These are phyloP conservation scores for Phaseolus coccineus DNA, from an alignment of 331 rosid genomes.

Conservation along the genomic window DNA sequence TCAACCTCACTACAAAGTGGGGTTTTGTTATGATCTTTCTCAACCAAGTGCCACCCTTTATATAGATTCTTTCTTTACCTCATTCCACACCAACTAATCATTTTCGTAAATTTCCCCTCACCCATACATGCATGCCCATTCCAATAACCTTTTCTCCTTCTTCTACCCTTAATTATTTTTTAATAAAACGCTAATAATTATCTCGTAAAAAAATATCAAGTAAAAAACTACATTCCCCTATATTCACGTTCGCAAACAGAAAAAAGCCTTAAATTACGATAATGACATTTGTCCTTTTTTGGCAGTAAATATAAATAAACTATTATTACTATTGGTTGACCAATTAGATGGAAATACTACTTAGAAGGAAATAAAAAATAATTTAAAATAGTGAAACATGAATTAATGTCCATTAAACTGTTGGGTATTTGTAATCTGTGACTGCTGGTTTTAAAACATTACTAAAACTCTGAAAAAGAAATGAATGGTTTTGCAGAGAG, in stretches of 20 bases:
- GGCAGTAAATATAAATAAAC: neutral
- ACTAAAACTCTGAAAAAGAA: constrained; percentile 20
- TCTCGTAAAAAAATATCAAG: neutral
- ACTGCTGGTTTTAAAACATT: neutral
- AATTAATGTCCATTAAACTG: neutral
- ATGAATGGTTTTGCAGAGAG: constrained; percentile 26
- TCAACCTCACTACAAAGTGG: constrained; percentile 40
- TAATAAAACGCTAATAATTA: neutral
- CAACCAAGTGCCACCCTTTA: constrained; percentile 35
- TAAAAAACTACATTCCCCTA: neutral
- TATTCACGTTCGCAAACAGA: neutral
- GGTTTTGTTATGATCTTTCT: constrained; percentile 38
- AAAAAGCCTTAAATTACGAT: neutral
- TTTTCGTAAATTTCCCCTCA: constrained; percentile 35
- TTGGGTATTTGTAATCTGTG: neutral
- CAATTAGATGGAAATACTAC: too few species aligned
- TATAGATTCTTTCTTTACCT: constrained; percentile 57
- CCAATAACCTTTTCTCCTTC: constrained; percentile 3
- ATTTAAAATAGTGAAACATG: neutral
- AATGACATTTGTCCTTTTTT: neutral
- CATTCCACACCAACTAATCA: constrained; percentile 24
- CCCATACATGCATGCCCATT: neutral
- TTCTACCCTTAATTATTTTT: neutral
- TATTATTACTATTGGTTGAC: neutral
- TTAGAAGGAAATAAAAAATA: neutral